Conservation (phyloP, 805 yeast species). For the Dipodascus geniculatus region DNA sequence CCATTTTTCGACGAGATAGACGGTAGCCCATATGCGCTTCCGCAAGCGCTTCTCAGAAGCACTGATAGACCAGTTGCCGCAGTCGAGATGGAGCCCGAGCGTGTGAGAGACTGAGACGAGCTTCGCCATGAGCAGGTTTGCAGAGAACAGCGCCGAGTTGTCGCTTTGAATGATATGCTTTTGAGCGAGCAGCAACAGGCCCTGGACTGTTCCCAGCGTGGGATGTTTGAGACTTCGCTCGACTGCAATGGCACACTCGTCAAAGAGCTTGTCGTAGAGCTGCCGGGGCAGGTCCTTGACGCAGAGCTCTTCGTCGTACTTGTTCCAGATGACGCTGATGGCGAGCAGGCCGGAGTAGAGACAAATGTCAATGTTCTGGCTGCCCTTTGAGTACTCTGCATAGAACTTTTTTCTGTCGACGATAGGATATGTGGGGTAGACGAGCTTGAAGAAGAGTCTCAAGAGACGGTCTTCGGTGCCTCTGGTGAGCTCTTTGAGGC, state of each 20-base stretch:
- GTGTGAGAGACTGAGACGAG: conserved; percentile 22
- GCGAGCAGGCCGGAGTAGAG: conserved; percentile 25
- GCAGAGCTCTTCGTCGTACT: conserved; percentile 23
- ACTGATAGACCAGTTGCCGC: conserved; percentile 25
- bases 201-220: conserved; percentile 22
- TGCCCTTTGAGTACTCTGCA: conserved; percentile 18
- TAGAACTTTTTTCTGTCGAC: conserved; percentile 24
- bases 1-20: conserved; percentile 29
- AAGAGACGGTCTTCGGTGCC: conserved; percentile 20
- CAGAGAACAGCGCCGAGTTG: conserved; percentile 19
- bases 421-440: conserved; percentile 26
- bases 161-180: conserved; percentile 22
- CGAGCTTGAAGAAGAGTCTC: conserved; percentile 23
- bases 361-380: conserved; percentile 21
- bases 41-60: conserved; percentile 23
- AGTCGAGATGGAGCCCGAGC: conserved; percentile 26
- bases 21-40: conserved; percentile 24
- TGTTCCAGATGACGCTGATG: conserved; percentile 26
- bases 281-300: conserved; percentile 21
- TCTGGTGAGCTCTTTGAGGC: conserved; percentile 10
- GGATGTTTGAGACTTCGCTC: conserved; percentile 23
- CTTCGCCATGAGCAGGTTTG: conserved; percentile 19
- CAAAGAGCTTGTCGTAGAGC: conserved; percentile 19
- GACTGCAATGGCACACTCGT: conserved; percentile 18
- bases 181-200: conserved; percentile 23